Conservation (phyloP, 805 yeast genomes). For the Kazachstania bromeliacearum region DNA sequence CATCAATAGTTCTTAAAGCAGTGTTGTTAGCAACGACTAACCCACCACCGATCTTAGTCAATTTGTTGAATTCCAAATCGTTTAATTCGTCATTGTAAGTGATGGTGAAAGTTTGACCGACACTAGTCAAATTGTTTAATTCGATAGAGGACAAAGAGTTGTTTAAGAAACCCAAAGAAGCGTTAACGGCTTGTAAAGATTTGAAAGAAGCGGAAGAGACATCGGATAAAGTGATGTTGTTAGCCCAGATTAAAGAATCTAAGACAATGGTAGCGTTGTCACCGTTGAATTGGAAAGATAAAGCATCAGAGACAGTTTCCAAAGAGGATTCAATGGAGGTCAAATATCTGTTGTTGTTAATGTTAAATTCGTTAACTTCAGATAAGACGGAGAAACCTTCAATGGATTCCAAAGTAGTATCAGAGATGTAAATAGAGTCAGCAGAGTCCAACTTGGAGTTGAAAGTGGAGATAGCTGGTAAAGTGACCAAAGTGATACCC, state of each 20-base stretch:
- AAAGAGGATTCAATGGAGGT: slow-evolving; percentile 62
- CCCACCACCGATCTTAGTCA: slow-evolving; percentile 83
- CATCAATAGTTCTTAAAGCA: slow-evolving; percentile 50
- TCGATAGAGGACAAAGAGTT: slow-evolving; percentile 52
- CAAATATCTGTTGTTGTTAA: slow-evolving; percentile 85
- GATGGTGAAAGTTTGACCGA: slow-evolving; percentile 79
- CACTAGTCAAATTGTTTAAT: slow-evolving; percentile 42
- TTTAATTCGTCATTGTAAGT: slow-evolving; percentile 63
- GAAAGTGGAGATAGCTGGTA: slow-evolving; percentile 70
- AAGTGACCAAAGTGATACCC: slow-evolving; percentile 65
- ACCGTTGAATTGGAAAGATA: slow-evolving; percentile 80
- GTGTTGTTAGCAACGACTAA: slow-evolving; percentile 82
- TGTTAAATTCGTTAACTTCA: slow-evolving; percentile 49
- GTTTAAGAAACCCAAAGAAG: slow-evolving; percentile 71
- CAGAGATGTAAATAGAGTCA: slow-evolving; percentile 57
- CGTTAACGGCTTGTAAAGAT: slow-evolving; percentile 61
- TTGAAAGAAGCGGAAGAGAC: slow-evolving; percentile 67
- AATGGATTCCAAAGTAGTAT: slow-evolving; percentile 59
- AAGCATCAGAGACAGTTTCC: slow-evolving; percentile 59
- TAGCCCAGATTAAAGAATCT: slow-evolving; percentile 69
- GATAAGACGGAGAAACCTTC: slow-evolving; percentile 47
- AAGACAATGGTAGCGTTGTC: slow-evolving; percentile 59
- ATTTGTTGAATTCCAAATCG: slow-evolving; percentile 55
- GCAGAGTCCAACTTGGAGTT: slow-evolving; percentile 70
- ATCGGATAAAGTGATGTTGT: slow-evolving; percentile 76